phyloP scores from a whole-genome alignment of 192 early-diverging fungal species.

The Backusella mclennaniae region DNA sequence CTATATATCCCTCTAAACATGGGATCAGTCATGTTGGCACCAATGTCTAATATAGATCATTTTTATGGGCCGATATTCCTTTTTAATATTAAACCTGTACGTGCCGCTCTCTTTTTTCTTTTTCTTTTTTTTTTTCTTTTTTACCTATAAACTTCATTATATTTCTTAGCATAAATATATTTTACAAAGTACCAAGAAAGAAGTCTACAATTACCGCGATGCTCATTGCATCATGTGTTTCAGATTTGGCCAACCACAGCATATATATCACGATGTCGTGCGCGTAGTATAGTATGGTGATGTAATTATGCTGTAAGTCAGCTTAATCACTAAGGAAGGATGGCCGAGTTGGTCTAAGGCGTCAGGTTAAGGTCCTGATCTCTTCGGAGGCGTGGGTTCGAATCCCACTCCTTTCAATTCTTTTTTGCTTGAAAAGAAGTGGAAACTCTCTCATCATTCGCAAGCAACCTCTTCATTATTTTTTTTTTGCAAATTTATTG shows the following conservation, averaged over 20 bases:
- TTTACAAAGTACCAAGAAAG: neutral
- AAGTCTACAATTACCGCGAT: neutral
- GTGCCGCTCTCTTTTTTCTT: too few species aligned
- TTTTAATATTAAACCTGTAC: neutral
- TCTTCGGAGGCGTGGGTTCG: constrained; percentile 2
- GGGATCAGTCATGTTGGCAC: constrained; percentile 84
- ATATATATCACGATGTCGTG: too few species aligned
- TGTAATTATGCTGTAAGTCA: too few species aligned
- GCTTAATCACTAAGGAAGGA: neutral
- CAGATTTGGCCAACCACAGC: too few species aligned
- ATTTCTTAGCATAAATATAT: neutral
- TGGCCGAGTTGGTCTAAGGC: constrained; percentile 6
- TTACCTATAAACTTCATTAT: neutral
- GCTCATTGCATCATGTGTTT: neutral
- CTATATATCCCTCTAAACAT: constrained; percentile 84
- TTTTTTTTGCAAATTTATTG: too few species aligned
- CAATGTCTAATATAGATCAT: constrained; percentile 61
- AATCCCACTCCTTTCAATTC: neutral
- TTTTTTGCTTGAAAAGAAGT: too few species aligned
- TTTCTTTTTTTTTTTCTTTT: neutral
- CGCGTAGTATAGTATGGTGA: neutral
- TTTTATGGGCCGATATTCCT: neutral
- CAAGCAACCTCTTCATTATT: too few species aligned
- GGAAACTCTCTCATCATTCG: too few species aligned
- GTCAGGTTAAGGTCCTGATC: constrained; percentile 7